Percentiles rank a stretch among this genome's conserved stretches.
Evolutionary conservation across 1,284 basidiomycete genomes (phyloP).

Genomic region (Trametes pubescens): DNA sequence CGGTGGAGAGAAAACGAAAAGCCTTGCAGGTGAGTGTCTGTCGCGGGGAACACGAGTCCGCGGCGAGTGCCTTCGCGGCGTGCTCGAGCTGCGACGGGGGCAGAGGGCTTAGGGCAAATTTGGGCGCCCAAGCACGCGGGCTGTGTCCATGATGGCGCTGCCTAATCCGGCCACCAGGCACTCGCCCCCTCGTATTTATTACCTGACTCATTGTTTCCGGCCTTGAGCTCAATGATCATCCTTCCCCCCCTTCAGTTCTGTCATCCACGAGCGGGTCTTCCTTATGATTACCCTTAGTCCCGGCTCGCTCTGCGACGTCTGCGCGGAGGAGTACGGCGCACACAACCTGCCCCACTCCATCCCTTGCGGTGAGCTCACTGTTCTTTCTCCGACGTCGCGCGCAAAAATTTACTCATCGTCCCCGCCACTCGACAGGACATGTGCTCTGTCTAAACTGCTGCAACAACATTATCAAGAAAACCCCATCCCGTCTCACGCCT

Average conservation of each 20-base stretch:
- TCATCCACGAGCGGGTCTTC: constrained; percentile 40
- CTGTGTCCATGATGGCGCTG: constrained; percentile 27
- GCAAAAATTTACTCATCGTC: constrained; percentile 38
- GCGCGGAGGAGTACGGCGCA: constrained; percentile 81
- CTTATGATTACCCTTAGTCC: constrained; percentile 79
- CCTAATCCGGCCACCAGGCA: constrained; percentile 34
- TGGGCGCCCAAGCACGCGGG: constrained; percentile 27
- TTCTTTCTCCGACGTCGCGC: constrained; percentile 21
- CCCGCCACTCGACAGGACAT: constrained; percentile 59
- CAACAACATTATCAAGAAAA: constrained; percentile 82
- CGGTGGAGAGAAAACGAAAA: constrained; percentile 33
- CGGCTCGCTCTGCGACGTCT: constrained; percentile 85
- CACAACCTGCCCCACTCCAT: constrained; percentile 79
- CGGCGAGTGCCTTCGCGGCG: constrained; percentile 4
- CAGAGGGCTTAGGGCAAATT: constrained; percentile 32
- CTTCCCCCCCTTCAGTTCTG: constrained; percentile 40
- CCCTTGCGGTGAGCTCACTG: constrained; percentile 67
- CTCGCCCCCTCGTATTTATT: constrained; percentile 40
- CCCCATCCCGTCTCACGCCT: constrained; percentile 66
- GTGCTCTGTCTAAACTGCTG: constrained; percentile 78
- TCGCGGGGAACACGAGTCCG: constrained; percentile 3
- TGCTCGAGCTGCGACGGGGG: constrained; percentile 21
- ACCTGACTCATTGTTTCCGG: constrained; percentile 39
- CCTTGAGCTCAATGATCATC: constrained; percentile 41
- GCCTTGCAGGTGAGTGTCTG: constrained; percentile 27